These are phyloP conservation scores for Mikania micrantha DNA, from an alignment of 129 eudicot species.

Conservation along the genomic window DNA sequence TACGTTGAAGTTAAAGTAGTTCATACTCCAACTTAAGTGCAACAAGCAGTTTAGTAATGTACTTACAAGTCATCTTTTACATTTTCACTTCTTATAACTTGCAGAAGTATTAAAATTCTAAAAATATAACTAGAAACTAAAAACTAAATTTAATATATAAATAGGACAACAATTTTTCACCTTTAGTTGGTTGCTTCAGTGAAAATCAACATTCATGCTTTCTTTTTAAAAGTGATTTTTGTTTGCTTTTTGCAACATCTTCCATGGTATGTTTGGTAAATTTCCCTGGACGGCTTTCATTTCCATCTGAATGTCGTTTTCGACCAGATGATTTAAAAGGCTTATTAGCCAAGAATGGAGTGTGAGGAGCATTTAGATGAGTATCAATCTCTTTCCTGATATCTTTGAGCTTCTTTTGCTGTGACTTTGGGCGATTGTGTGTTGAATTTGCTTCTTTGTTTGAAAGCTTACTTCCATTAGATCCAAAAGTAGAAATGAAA, in stretches of 20 bases:
- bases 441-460: constrained; percentile 37
- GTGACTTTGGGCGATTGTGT: constrained; percentile 34
- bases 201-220: constrained; percentile 17
- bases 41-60: constrained; percentile 33
- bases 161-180: constrained; percentile 5
- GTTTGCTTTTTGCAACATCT: constrained; percentile 33
- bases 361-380: constrained; percentile 32
- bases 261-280: constrained; percentile 22
- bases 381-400: constrained; percentile 78
- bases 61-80: constrained; percentile 33
- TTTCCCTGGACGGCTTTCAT: constrained; percentile 22
- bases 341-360: constrained; percentile 31
- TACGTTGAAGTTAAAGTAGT: constrained; percentile 6
- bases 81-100: background rate
- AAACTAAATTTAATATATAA: background rate
- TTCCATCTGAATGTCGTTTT: constrained; percentile 30
- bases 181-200: constrained; percentile 21
- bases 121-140: background rate
- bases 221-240: constrained; percentile 32
- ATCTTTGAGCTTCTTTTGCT: constrained; percentile 59
- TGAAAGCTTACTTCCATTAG: constrained; percentile 34
- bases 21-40: constrained; percentile 22
- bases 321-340: constrained; percentile 30
- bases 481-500: constrained; percentile 59
- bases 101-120: background rate